Evolutionary conservation across 192 early-diverging fungal genomes (phyloP).

Genomic region (Phlyctochytrium planicorne): DNA sequence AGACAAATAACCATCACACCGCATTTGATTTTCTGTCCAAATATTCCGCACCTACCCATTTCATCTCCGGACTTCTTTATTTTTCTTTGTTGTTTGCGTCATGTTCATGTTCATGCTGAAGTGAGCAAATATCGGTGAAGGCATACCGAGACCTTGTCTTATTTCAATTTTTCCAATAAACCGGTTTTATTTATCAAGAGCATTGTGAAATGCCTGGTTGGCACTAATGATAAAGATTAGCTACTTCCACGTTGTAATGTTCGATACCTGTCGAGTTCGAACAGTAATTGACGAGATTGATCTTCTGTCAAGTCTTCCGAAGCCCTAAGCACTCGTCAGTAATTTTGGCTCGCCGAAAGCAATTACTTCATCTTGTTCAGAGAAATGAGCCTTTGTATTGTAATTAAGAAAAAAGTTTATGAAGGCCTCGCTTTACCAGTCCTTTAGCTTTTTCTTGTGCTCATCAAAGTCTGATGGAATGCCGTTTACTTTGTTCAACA

Average conservation of each 20-base stretch:
- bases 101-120: no score
- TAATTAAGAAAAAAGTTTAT: background rate
- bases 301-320: conserved; percentile 81
- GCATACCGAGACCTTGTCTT: no score
- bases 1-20: no score
- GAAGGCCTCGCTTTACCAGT: conserved; percentile 58
- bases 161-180: no score
- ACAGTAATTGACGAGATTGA: conserved; percentile 86
- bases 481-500: conserved; percentile 75
- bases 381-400: conserved; percentile 62
- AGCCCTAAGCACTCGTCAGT: conserved; percentile 46
- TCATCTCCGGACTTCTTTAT: no score
- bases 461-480: conserved; percentile 74
- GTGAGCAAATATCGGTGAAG: no score
- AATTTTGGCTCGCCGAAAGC: background rate
- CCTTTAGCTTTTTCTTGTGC: conserved; percentile 76
- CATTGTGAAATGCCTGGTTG: conserved; percentile 29
- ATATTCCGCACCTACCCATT: no score
- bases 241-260: background rate
- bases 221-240: conserved; percentile 15
- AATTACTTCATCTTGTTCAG: conserved; percentile 82
- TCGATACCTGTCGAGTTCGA: conserved; percentile 77
- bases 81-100: no score
- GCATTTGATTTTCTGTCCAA: no score
- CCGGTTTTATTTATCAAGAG: conserved; percentile 8